A percentile compares a stretch with the other conserved stretches of the same genome.
Evolutionary conservation across 306 rosid genomes (phyloP).

Genomic region (Medicago arabica): DNA sequence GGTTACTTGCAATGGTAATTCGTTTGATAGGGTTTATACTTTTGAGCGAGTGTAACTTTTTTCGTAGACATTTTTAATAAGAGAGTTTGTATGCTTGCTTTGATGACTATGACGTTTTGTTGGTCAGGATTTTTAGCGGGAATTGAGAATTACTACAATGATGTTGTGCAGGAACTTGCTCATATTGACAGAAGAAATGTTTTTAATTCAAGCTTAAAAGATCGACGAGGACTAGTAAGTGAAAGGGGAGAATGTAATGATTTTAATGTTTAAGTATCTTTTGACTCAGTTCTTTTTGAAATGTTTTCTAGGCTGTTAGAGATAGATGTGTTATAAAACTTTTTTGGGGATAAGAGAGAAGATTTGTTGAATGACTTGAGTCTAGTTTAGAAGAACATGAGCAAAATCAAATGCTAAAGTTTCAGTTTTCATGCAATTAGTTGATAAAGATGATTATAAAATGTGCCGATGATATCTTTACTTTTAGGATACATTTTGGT

Average conservation of each 20-base stretch:
- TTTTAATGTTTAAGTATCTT: background rate
- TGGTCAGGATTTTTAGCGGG: constrained; percentile 33
- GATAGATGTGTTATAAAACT: constrained; percentile 8
- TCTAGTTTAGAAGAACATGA: background rate
- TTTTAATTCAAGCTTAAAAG: constrained; percentile 18
- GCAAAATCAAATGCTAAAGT: constrained; percentile 2
- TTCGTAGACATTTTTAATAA: background rate
- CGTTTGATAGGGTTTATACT: background rate
- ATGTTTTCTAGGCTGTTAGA: constrained; percentile 11
- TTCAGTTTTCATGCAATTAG: constrained; percentile 28
- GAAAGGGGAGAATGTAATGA: background rate
- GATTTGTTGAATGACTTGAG: background rate
- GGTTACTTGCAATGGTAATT: background rate
- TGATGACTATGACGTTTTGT: constrained; percentile 21
- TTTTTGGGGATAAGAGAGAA: constrained; percentile 15
- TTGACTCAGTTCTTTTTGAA: constrained; percentile 5
- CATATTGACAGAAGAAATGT: constrained; percentile 26
- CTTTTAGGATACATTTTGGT: background rate
- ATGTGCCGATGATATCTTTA: background rate
- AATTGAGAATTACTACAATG: constrained; percentile 38
- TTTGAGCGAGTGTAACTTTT: constrained; percentile 8
- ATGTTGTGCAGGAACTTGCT: constrained; percentile 30
- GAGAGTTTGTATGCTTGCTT: constrained; percentile 4
- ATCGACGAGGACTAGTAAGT: constrained; percentile 10
- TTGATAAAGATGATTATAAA: constrained; percentile 14